Evolutionary conservation across 306 rosid species (phyloP).

Genomic region (Quercus mongolica): DNA sequence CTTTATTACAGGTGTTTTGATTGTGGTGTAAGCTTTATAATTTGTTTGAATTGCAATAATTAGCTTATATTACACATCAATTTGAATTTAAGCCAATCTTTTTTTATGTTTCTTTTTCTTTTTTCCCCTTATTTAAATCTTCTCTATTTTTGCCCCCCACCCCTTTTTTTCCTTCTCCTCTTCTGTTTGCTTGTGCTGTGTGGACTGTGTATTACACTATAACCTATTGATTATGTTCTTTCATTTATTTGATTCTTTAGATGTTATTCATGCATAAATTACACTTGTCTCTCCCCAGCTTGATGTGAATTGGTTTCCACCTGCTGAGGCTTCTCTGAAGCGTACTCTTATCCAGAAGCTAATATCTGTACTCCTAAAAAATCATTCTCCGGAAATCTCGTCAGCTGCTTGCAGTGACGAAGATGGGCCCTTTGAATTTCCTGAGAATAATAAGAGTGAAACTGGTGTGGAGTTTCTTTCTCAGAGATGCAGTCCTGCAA

Average conservation of each 20-base stretch:
- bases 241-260: constrained; percentile 8
- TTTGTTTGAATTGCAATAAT: not conserved
- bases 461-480: constrained; percentile 34
- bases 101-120: not conserved
- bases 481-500: constrained; percentile 34
- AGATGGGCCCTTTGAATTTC: constrained; percentile 21
- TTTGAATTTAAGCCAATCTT: not conserved
- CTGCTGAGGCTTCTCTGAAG: constrained; percentile 89
- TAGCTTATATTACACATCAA: not conserved
- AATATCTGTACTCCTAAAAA: constrained; percentile 69
- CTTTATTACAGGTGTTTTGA: not conserved
- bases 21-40: not conserved
- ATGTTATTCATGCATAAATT: constrained; percentile 15
- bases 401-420: constrained; percentile 52
- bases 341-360: constrained; percentile 80
- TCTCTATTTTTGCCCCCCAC: too few species aligned
- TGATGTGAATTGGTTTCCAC: constrained; percentile 77
- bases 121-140: too few species aligned
- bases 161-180: not conserved
- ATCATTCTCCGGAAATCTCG: constrained; percentile 38
- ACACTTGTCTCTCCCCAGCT: constrained; percentile 54
- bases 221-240: not conserved
- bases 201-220: not conserved
- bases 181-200: not conserved
- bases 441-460: constrained; percentile 38